Evolutionary conservation across 441 rosid species (phyloP).

Genomic region (Gossypium schwendimanii): DNA sequence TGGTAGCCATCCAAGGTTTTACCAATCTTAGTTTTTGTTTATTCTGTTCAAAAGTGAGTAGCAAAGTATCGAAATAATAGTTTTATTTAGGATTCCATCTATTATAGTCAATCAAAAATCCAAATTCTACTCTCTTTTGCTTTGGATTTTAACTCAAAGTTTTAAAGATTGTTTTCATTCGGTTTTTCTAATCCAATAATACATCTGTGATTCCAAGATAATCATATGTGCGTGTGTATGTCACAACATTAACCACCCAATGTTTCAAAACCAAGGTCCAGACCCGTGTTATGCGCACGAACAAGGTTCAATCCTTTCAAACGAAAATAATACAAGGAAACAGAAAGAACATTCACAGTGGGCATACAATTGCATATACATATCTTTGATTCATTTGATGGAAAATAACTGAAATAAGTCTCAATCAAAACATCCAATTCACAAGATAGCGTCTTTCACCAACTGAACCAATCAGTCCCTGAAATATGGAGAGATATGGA

Average conservation of each 20-base stretch:
- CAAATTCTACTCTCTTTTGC: not conserved
- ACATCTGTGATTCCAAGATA: too few relatives aligned
- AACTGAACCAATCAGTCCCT: constrained; percentile 27
- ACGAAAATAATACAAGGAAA: not conserved
- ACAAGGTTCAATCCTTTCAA: not conserved
- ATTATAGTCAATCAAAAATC: not conserved
- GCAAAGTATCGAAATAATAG: not conserved
- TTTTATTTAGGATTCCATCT: not conserved
- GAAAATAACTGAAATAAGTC: not conserved
- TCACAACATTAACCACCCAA: not conserved
- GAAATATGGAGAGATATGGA: constrained; percentile 17
- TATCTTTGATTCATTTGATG: constrained; percentile 7
- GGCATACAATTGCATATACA: not conserved
- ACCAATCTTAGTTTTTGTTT: not conserved
- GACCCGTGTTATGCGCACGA: not conserved
- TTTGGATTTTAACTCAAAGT: not conserved
- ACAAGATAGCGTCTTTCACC: constrained; percentile 12
- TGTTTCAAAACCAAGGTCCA: not conserved
- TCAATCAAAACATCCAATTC: constrained; percentile 9
- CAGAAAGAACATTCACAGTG: not conserved
- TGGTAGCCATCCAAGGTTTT: not conserved
- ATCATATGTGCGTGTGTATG: too few relatives aligned
- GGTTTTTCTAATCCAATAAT: not conserved
- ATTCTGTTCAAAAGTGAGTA: too few relatives aligned
- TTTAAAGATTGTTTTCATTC: not conserved